Percentiles rank a stretch among this genome's conserved stretches.
Conservation (phyloP, 192 early-diverging fungal species). For the Backusella sp. region DNA sequence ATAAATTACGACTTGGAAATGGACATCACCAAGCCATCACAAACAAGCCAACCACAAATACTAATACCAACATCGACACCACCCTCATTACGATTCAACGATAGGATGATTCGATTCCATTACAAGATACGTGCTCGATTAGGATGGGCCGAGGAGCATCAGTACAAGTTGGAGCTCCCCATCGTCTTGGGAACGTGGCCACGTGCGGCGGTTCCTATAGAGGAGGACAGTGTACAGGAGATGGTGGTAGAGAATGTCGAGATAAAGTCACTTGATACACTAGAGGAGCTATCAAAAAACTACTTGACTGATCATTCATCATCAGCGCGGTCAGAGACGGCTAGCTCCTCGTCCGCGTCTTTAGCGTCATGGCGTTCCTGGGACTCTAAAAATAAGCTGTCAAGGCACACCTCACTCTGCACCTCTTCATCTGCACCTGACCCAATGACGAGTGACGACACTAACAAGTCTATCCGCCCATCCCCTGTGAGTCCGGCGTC, state of each 20-base stretch:
- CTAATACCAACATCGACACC: conserved; percentile 32
- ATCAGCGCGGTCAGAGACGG: conserved; percentile 15
- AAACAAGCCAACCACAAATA: conserved; percentile 8
- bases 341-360: conserved; percentile 16
- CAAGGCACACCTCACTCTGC: conserved; percentile 27
- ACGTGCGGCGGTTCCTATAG: conserved; percentile 38
- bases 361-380: conserved; percentile 16
- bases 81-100: conserved; percentile 21
- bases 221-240: conserved; percentile 34
- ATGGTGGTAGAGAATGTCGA: not conserved
- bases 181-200: conserved; percentile 39
- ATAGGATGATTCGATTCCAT: conserved; percentile 21
- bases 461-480: not conserved
- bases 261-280: not conserved
- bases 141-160: conserved; percentile 3
- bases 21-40: conserved; percentile 13
- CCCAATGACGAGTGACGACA: not conserved
- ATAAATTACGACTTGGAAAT: conserved; percentile 6
- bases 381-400: conserved; percentile 15
- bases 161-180: conserved; percentile 25
- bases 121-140: conserved; percentile 27
- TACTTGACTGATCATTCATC: not conserved
- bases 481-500: not conserved
- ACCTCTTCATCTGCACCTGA: conserved; percentile 20
- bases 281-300: not conserved